Conservation (phyloP, 2,329 filamentous ascomycete genomes). For the Paraphoma sp. region DNA sequence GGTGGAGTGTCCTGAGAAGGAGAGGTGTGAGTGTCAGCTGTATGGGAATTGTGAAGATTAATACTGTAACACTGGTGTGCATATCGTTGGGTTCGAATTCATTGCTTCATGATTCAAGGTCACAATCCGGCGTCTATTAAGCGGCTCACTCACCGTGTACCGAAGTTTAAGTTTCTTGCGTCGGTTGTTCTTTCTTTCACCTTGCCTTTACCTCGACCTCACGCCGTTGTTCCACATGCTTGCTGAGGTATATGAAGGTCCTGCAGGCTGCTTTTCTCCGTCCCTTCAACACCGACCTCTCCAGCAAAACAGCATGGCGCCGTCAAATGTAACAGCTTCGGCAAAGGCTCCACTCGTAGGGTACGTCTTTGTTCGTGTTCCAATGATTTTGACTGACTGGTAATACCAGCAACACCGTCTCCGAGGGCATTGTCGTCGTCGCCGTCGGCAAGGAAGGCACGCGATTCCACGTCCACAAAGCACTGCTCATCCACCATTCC, state of each 20-base stretch:
- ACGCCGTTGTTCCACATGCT: no score
- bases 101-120: not conserved
- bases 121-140: no score
- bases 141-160: no score
- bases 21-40: constrained; percentile 34
- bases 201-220: no score
- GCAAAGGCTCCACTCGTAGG: not conserved
- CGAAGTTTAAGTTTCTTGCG: no score
- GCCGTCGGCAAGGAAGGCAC: constrained; percentile 9
- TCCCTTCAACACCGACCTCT: no score
- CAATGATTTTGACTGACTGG: no score
- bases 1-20: constrained; percentile 29
- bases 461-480: constrained; percentile 17
- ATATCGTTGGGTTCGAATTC: not conserved
- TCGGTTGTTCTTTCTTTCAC: no score
- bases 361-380: not conserved
- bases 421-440: constrained; percentile 4
- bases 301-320: no score
- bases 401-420: not conserved
- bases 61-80: not conserved
- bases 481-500: constrained; percentile 11
- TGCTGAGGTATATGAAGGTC: no score
- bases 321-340: no score
- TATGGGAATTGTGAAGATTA: constrained; percentile 23
- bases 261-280: no score